Percentiles rank a stretch among this genome's conserved stretches.
Evolutionary conservation across 352 stramenopile genomes (phyloP).

Genomic region (Phytopythium ostracodes): DNA sequence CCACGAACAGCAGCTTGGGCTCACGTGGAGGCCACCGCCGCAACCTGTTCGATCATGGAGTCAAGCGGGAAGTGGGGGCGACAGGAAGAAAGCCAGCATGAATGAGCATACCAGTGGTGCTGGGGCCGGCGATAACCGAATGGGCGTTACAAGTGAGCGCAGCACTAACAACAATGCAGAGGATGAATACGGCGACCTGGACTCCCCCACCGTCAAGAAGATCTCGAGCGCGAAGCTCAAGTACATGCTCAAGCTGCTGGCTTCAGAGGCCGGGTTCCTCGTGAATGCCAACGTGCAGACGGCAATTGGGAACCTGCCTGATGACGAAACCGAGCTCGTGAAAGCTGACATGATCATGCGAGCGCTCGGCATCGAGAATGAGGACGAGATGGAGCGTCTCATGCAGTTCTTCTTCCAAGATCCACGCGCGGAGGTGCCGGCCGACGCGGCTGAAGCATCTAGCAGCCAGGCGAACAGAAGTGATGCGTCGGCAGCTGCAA

Average conservation of each 20-base stretch:
- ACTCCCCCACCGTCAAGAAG: conserved; percentile 43
- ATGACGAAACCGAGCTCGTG: conserved; percentile 79
- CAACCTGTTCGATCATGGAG: conserved; percentile 53
- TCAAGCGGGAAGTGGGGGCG: conserved; percentile 22
- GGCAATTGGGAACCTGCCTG: conserved; percentile 63
- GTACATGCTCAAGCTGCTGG: conserved; percentile 86
- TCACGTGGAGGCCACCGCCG: conserved; percentile 61
- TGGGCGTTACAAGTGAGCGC: conserved; percentile 13
- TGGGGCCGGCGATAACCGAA: background rate
- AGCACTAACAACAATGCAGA: conserved; percentile 21
- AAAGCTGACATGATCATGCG: conserved; percentile 88
- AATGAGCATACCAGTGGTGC: background rate
- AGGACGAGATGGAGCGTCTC: conserved; percentile 84
- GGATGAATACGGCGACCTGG: conserved; percentile 50
- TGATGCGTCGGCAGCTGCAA: background rate
- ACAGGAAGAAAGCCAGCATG: background rate
- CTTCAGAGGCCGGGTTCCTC: conserved; percentile 85
- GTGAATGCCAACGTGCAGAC: conserved; percentile 79
- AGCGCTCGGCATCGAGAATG: conserved; percentile 78
- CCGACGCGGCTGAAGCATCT: conserved; percentile 23
- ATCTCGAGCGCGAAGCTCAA: conserved; percentile 84
- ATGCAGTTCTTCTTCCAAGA: conserved; percentile 80
- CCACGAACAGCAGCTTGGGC: conserved; percentile 89
- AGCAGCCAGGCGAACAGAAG: conserved; percentile 10
- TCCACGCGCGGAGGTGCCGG: conserved; percentile 41